phyloP scores from a whole-genome alignment of 441 rosid genomes.

The Eruca vesicaria region DNA sequence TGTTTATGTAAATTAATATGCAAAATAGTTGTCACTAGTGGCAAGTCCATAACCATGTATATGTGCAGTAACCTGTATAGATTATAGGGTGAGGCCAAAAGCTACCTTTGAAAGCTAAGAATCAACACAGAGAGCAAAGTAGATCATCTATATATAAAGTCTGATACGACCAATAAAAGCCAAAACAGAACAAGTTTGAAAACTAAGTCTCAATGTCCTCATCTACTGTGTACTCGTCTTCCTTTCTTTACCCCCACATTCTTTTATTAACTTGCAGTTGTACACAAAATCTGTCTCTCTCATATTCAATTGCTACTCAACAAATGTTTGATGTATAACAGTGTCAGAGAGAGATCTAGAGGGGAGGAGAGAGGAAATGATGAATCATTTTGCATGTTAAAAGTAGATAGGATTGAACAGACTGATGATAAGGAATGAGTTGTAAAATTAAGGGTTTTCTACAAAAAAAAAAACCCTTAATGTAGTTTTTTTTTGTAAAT shows the following conservation, averaged over 20 bases:
- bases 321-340: constrained; percentile 27
- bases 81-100: constrained; percentile 39
- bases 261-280: constrained; percentile 39
- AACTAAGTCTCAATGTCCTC: constrained; percentile 39
- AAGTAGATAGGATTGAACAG: background rate
- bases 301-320: constrained; percentile 35
- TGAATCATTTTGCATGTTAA: background rate
- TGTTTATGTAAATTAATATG: constrained; percentile 9
- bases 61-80: constrained; percentile 33
- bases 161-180: constrained; percentile 33
- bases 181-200: constrained; percentile 33
- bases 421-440: background rate
- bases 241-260: constrained; percentile 35
- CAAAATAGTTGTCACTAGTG: constrained; percentile 29
- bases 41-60: constrained; percentile 32
- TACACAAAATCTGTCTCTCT: constrained; percentile 13
- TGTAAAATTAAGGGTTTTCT: background rate
- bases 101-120: constrained; percentile 32
- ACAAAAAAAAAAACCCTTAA: too few relatives aligned
- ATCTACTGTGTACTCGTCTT: constrained; percentile 29
- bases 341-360: background rate
- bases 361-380: background rate
- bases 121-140: constrained; percentile 36
- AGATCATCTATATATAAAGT: constrained; percentile 32
- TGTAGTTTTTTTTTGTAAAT: too few relatives aligned